phyloP scores from a whole-genome alignment of 495 filamentous ascomycete genomes.

The Hypoxylon subgilvum region DNA sequence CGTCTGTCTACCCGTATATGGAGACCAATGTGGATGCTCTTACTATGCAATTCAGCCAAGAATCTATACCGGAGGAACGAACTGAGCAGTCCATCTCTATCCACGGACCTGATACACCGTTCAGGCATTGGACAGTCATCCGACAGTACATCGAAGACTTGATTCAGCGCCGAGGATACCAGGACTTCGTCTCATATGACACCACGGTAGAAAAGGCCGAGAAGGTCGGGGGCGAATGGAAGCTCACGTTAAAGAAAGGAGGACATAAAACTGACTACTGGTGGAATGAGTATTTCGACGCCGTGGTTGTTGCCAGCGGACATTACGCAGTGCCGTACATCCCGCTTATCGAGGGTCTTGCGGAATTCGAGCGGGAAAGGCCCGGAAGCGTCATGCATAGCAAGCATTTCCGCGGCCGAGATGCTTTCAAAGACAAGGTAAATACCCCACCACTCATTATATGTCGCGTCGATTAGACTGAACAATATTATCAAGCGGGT shows the following conservation, averaged over 20 bases:
- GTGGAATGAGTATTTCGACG: background rate
- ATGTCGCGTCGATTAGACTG: background rate
- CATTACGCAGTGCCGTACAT: background rate
- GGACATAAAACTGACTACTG: background rate
- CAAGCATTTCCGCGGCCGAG: background rate
- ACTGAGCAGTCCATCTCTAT: slow-evolving; percentile 36
- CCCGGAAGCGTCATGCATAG: background rate
- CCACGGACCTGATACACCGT: slow-evolving; percentile 38
- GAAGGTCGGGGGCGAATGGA: background rate
- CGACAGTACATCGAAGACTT: background rate
- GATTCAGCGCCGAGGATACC: background rate
- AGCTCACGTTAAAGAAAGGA: background rate
- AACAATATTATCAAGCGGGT: background rate
- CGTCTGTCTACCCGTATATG: slow-evolving; percentile 52
- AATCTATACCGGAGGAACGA: slow-evolving; percentile 45
- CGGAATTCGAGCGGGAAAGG: background rate
- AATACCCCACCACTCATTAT: background rate
- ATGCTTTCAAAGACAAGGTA: background rate
- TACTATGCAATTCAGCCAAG: slow-evolving; percentile 49
- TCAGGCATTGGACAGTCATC: background rate
- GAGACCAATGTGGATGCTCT: slow-evolving; percentile 51
- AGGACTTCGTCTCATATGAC: background rate
- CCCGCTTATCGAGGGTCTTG: background rate
- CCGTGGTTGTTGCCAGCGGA: background rate
- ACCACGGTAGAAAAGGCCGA: background rate